Conservation (phyloP, 164 flowering plant genomes). For the Stephania cephalantha region DNA sequence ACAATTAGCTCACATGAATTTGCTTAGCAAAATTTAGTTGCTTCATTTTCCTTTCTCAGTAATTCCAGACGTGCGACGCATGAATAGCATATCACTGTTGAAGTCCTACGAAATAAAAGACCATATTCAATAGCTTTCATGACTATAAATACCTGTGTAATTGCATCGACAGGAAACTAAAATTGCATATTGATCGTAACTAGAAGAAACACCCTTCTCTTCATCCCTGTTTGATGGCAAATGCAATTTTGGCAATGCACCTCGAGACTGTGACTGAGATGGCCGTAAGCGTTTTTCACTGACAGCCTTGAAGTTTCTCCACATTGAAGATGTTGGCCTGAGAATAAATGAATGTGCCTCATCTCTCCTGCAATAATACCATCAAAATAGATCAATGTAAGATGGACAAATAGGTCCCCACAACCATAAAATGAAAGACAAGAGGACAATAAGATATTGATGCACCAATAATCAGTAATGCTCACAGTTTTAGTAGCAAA, state of each 20-base stretch:
- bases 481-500: background rate
- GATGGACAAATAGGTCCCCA: background rate
- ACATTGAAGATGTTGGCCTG: conserved; percentile 61
- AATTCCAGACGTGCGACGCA: background rate
- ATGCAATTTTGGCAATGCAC: conserved; percentile 33
- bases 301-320: conserved; percentile 39
- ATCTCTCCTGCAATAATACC: conserved; percentile 61
- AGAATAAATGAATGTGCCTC: conserved; percentile 97
- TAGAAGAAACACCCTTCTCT: conserved; percentile 31
- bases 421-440: background rate
- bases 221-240: conserved; percentile 31
- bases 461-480: background rate
- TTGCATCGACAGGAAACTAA: conserved; percentile 92
- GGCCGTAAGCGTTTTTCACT: conserved; percentile 35
- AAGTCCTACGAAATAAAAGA: background rate
- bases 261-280: conserved; percentile 29
- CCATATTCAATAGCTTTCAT: background rate
- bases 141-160: conserved; percentile 58
- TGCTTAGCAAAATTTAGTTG: background rate
- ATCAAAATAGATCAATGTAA: background rate
- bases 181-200: conserved; percentile 63
- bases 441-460: background rate
- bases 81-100: background rate
- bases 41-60: background rate
- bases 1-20: background rate